Percentiles rank a stretch among this genome's conserved stretches.
These are phyloP conservation scores for Leishmania martiniquensis DNA, from an alignment of 208 protist genomes.

Conservation along the genomic window DNA sequence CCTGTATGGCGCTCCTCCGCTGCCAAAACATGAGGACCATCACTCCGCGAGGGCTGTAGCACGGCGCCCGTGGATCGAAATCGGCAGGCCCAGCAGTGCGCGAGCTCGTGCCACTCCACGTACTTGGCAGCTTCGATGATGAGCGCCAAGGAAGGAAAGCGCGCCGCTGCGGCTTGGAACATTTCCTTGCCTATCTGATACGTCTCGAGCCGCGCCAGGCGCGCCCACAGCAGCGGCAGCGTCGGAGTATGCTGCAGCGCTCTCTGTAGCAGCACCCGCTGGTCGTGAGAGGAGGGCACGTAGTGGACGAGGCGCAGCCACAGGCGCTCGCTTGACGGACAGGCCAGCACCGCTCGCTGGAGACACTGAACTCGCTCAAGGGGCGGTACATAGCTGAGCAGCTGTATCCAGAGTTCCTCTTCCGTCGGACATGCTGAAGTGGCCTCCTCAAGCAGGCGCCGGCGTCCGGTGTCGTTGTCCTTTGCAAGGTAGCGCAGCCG, in stretches of 20 bases:
- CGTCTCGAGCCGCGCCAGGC: constrained; percentile 63
- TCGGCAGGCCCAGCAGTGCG: constrained; percentile 31
- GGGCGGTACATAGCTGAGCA: constrained; percentile 53
- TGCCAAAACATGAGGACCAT: not conserved
- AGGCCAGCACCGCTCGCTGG: constrained; percentile 73
- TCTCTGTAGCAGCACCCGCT: constrained; percentile 59
- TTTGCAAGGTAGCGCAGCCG: constrained; percentile 42
- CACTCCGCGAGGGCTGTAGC: too few relatives aligned
- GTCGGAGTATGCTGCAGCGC: constrained; percentile 66
- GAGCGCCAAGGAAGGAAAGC: constrained; percentile 69
- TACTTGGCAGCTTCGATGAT: constrained; percentile 81
- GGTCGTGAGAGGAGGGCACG: constrained; percentile 47
- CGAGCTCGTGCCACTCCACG: constrained; percentile 60
- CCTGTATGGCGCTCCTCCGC: not conserved
- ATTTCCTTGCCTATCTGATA: constrained; percentile 66
- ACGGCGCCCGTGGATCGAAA: not conserved
- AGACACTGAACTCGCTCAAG: constrained; percentile 59
- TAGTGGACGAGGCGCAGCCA: constrained; percentile 72
- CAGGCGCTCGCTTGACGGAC: constrained; percentile 67
- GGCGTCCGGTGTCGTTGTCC: constrained; percentile 43
- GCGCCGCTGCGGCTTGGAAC: constrained; percentile 61
- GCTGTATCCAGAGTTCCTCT: constrained; percentile 72
- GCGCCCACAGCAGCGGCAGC: constrained; percentile 72
- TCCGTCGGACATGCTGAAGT: constrained; percentile 47
- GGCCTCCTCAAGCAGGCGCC: constrained; percentile 73